A percentile compares a stretch with the other conserved stretches of the same genome.
phyloP scores from a whole-genome alignment of 305 asterid genomes.

The Fraxinus baroniana region DNA sequence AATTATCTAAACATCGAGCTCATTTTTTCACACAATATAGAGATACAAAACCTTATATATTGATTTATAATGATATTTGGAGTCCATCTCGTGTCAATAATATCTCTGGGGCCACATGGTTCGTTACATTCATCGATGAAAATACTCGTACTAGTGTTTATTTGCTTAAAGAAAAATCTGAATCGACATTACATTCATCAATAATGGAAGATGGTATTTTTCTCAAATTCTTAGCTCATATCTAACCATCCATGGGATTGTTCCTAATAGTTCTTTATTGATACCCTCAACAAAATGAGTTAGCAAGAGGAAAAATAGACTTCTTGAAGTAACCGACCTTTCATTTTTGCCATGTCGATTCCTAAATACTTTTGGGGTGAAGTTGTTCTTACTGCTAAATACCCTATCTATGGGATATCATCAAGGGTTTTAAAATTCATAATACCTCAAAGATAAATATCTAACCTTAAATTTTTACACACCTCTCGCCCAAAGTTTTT shows the following conservation, averaged over 20 bases:
- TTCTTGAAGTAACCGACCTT: neutral
- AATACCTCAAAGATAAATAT: neutral
- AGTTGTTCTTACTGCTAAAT: neutral
- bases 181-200: neutral
- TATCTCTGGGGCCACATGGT: neutral
- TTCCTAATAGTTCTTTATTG: neutral
- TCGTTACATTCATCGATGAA: neutral
- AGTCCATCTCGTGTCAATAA: neutral
- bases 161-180: neutral
- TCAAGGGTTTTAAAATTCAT: neutral
- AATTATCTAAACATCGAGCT: neutral
- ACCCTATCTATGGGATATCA: neutral
- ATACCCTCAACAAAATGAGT: neutral
- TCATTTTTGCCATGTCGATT: neutral
- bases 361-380: neutral
- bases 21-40: neutral
- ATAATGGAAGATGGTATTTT: neutral
- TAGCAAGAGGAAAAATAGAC: neutral
- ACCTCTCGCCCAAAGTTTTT: neutral
- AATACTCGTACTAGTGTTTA: neutral
- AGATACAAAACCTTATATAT: neutral
- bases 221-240: neutral
- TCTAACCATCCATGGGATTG: neutral
- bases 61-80: neutral
- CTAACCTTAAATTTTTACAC: neutral